Conservation (phyloP, 441 rosid genomes). For the Populus hybrid region DNA sequence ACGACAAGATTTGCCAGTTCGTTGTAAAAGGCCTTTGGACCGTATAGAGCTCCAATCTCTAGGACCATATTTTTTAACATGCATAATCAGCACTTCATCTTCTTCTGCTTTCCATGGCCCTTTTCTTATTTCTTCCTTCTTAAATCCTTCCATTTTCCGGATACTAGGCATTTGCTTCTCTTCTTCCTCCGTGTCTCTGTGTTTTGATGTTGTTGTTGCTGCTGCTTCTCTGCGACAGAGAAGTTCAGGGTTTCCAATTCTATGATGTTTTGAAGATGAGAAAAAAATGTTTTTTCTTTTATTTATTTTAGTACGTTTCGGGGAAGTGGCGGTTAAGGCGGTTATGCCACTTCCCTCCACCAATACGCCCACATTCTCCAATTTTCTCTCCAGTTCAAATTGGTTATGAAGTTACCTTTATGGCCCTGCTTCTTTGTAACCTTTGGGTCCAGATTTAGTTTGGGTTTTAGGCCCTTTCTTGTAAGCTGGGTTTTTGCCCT, state of each 20-base stretch:
- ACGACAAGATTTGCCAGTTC: constrained; percentile 94
- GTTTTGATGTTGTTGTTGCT: not conserved
- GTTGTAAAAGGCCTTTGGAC: constrained; percentile 86
- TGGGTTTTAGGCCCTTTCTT: not conserved
- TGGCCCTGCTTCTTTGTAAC: not conserved
- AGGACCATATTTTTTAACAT: constrained; percentile 70
- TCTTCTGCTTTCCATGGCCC: constrained; percentile 96
- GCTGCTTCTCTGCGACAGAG: not conserved
- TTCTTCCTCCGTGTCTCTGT: not conserved
- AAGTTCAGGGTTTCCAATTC: too few species aligned
- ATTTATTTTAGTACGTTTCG: constrained; percentile 2
- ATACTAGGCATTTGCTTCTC: not conserved
- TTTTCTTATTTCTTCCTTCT: constrained; percentile 57
- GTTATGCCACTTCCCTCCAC: constrained; percentile 49
- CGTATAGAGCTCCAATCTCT: constrained; percentile 99
- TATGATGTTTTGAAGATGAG: not conserved
- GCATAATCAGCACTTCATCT: constrained; percentile 69
- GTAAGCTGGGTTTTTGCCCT: too few species aligned
- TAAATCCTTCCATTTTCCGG: not conserved
- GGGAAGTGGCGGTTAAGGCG: constrained; percentile 48
- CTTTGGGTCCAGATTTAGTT: not conserved
- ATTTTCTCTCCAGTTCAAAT: constrained; percentile 37
- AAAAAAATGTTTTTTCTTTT: not conserved
- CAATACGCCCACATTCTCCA: constrained; percentile 42
- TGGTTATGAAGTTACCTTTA: not conserved